These are phyloP conservation scores for Penicillium cosmopolitanum DNA, from an alignment of 495 filamentous ascomycete genomes.

Conservation along the genomic window DNA sequence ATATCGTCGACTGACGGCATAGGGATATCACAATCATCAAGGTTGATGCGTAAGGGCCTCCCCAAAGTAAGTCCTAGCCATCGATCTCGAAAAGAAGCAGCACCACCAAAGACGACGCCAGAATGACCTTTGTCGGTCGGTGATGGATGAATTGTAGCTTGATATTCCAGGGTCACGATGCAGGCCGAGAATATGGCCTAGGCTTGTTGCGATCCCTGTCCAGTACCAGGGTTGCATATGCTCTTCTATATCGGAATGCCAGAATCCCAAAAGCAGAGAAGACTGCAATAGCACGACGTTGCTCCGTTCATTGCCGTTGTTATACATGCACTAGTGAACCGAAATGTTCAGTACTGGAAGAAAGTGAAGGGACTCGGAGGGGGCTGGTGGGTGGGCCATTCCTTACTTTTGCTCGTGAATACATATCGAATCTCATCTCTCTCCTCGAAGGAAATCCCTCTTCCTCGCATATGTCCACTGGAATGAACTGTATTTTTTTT, in stretches of 20 bases:
- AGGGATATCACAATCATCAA: slow-evolving; percentile 37
- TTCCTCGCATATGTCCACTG: slow-evolving; percentile 24
- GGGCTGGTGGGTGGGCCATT: too few species aligned
- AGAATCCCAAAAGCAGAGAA: slow-evolving; percentile 44
- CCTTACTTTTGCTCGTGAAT: slow-evolving; percentile 40
- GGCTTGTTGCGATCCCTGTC: slow-evolving; percentile 40
- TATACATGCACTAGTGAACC: slow-evolving; percentile 36
- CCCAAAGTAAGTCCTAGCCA: slow-evolving; percentile 44
- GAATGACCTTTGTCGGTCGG: slow-evolving; percentile 31
- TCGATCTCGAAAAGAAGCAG: slow-evolving; percentile 41
- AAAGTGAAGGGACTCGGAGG: too few species aligned
- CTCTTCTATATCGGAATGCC: slow-evolving; percentile 41
- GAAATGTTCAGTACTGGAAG: background rate
- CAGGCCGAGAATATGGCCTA: slow-evolving; percentile 39
- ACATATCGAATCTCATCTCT: slow-evolving; percentile 44
- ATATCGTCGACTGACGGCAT: slow-evolving; percentile 33
- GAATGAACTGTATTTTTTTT: slow-evolving; percentile 27
- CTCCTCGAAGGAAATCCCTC: slow-evolving; percentile 41
- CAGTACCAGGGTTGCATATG: slow-evolving; percentile 43
- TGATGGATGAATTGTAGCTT: slow-evolving; percentile 24
- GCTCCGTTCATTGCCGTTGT: slow-evolving; percentile 36
- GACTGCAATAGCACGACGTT: slow-evolving; percentile 45
- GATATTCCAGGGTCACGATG: slow-evolving; percentile 30
- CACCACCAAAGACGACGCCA: slow-evolving; percentile 48
- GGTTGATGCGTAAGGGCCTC: slow-evolving; percentile 40